Evolutionary conservation across 257 asterid genomes (phyloP), one percentile per base, ranked within the genome.

Genomic region (Henckelia pumila): DNA sequence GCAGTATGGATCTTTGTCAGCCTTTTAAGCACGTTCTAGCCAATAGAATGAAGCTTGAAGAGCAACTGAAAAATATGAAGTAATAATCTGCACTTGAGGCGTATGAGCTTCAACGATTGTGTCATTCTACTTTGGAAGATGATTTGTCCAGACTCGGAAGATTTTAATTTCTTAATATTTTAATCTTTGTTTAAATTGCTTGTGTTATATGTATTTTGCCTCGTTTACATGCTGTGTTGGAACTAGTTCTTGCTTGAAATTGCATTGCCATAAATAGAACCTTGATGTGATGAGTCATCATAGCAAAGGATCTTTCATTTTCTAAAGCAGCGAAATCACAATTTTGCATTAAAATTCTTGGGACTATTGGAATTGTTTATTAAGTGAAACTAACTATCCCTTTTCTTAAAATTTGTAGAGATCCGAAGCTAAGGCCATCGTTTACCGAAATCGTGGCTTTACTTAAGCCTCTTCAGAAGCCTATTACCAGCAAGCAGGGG

Each of bases 401-500:
- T 23, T 23, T 25, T 21, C 53, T n/a, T 5, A 44, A 56, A 35
- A 69, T 30, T 50, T 76, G 79, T 64, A 94, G 99, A 63, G 96
- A 94, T 74, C 95, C 95, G 37, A 88, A 70, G 37, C 74, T 85
- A 68, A 79, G 99, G 69, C 99, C 99, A 44, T 77, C 99, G 8
- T 94, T 94, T 66, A 75, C 86, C 5, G 93, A 94, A 75, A 94
- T 94, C n/a, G 91, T 94, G 95, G 88, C 93, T 61, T 86, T 90
- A 57, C 52, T 94, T 66, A 94, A 85, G 72, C 97, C 95, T 1
- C 85, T 94, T 68, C 96, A 88, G 77, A 92, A 86, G 85, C 84
- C 97, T 28, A 73, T 77, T 21, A 67, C 83, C 4, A 47, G 21
- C 35, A 53, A 80, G 72, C 79, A 80, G 88, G 59, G 73, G 83